Conservation (phyloP, 768 basidiomycete species). For the Suillus cothurnatus region DNA sequence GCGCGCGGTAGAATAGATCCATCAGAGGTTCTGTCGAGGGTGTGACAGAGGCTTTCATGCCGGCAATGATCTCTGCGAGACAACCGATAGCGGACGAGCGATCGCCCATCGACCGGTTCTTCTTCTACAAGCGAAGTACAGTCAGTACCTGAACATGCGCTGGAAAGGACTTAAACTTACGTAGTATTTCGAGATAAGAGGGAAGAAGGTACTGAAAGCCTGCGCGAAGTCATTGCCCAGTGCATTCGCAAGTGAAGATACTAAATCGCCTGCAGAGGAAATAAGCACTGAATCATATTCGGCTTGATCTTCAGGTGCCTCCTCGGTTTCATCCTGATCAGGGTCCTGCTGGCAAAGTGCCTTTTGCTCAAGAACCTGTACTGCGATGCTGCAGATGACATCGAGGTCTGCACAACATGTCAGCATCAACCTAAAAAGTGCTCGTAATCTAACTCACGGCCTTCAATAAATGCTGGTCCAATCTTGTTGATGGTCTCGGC, state of each 20-base stretch:
- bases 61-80: constrained; percentile 92
- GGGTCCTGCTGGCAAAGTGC: constrained; percentile 96
- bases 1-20: constrained; percentile 81
- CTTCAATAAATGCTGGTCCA: constrained; percentile 84
- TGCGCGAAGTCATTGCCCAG: constrained; percentile 84
- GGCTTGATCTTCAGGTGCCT: constrained; percentile 86
- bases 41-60: constrained; percentile 86
- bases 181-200: constrained; percentile 89
- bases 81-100: constrained; percentile 92
- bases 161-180: constrained; percentile 46
- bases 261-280: constrained; percentile 92
- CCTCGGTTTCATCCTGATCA: constrained; percentile 86
- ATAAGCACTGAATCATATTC: constrained; percentile 97
- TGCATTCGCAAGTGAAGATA: constrained; percentile 82
- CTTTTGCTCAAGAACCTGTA: constrained; percentile 90
- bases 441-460: constrained; percentile 50
- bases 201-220: constrained; percentile 86
- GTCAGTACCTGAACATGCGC: neutral
- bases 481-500: constrained; percentile 91
- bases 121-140: constrained; percentile 53
- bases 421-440: constrained; percentile 9
- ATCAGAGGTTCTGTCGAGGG: constrained; percentile 81
- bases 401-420: constrained; percentile 58
- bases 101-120: constrained; percentile 85
- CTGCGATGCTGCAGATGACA: constrained; percentile 74